Conservation (phyloP, 2,329 filamentous ascomycete genomes). For the Cytospora piceae region DNA sequence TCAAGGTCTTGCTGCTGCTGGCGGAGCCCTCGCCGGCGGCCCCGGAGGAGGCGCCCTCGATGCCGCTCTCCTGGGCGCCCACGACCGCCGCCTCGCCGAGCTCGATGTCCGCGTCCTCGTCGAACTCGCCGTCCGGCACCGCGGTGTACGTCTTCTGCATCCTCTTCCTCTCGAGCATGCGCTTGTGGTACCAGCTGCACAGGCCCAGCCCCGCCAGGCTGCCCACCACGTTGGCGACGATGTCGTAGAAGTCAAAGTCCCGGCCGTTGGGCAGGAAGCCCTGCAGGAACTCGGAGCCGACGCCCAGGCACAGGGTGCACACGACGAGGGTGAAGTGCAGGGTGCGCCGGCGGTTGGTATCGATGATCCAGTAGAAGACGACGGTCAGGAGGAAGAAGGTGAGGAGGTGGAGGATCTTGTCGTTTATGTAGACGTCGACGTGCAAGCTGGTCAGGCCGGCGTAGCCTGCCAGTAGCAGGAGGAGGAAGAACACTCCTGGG, state of each 20-base stretch:
- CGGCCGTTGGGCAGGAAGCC: constrained; percentile 74
- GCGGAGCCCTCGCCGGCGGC: constrained; percentile 33
- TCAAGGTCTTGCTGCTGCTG: constrained; percentile 40
- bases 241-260: constrained; percentile 77
- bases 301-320: constrained; percentile 72
- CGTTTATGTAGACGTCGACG: constrained; percentile 67
- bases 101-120: constrained; percentile 68
- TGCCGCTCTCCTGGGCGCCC: constrained; percentile 64
- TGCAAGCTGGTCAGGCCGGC: constrained; percentile 73
- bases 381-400: constrained; percentile 90
- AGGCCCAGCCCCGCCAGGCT: constrained; percentile 72
- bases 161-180: constrained; percentile 89
- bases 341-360: constrained; percentile 83
- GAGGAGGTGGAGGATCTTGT: constrained; percentile 85
- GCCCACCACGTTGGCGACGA: constrained; percentile 84
- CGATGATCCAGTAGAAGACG: constrained; percentile 95
- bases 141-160: constrained; percentile 72
- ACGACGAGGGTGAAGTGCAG: constrained; percentile 81
- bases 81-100: constrained; percentile 64
- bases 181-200: constrained; percentile 90
- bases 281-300: constrained; percentile 78
- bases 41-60: constrained; percentile 46
- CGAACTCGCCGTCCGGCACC: constrained; percentile 63
- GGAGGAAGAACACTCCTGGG: constrained; percentile 68
- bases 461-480: constrained; percentile 78